Evolutionary conservation across 106 monocot genomes (phyloP).

Genomic region (Platanthera guangdongensis): DNA sequence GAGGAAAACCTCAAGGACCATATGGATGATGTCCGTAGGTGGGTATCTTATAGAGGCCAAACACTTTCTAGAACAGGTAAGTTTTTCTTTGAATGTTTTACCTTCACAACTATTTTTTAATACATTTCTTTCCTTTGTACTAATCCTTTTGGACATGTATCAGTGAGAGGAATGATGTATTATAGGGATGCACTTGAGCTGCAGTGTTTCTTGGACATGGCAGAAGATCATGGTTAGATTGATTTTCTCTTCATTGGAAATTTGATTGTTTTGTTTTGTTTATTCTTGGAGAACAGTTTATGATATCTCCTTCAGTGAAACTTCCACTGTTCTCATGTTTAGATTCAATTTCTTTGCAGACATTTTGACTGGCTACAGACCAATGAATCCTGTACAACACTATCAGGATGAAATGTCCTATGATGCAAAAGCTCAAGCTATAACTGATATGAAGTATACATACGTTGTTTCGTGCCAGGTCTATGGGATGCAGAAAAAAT

Average conservation of each 20-base stretch:
- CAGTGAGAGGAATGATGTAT: conserved; percentile 99
- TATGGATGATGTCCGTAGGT: conserved; percentile 41
- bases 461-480: conserved; percentile 95
- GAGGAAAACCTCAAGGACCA: conserved; percentile 27
- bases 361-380: conserved; percentile 31
- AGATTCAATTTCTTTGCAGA: conserved; percentile 23
- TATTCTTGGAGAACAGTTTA: neutral
- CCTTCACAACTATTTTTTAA: neutral
- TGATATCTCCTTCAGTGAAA: neutral
- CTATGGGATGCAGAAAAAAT: conserved; percentile 83
- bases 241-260: conserved; percentile 3
- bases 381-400: conserved; percentile 22
- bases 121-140: neutral
- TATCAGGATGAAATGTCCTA: conserved; percentile 23
- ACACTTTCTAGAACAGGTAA: conserved; percentile 84
- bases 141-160: conserved; percentile 2
- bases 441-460: conserved; percentile 91
- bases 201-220: conserved; percentile 69
- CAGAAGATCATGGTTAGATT: conserved; percentile 52
- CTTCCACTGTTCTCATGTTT: neutral
- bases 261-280: neutral
- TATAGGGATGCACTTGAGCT: conserved; percentile 69
- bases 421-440: conserved; percentile 30
- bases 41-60: conserved; percentile 90
- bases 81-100: neutral